Evolutionary conservation across 176 grass and related monocot genomes (phyloP).

Genomic region (Alopecurus myosuroides): DNA sequence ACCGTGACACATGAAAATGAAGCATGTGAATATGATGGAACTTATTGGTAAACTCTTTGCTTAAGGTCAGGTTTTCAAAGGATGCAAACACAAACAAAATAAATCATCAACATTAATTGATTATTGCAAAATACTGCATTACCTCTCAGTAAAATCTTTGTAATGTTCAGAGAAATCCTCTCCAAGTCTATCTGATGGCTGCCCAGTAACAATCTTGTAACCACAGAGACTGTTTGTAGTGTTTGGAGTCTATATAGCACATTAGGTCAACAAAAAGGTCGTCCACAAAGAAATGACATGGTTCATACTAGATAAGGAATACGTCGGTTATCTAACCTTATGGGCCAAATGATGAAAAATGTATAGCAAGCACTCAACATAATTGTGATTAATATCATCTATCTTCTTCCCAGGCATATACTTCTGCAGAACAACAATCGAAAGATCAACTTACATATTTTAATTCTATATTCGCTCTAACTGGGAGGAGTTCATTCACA

Average conservation of each 20-base stretch:
- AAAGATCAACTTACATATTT: neutral
- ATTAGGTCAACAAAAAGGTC: slow-evolving; percentile 24
- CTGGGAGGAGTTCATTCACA: neutral
- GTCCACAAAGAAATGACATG: slow-evolving; percentile 8
- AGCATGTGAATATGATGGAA: slow-evolving; percentile 20
- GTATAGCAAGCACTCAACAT: slow-evolving; percentile 90
- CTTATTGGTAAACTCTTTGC: neutral
- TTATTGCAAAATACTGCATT: neutral
- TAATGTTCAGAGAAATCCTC: slow-evolving; percentile 92
- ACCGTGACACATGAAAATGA: neutral
- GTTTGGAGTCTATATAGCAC: slow-evolving; percentile 80
- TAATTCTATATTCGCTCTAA: neutral
- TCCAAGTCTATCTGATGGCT: slow-evolving; percentile 96
- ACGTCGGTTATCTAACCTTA: slow-evolving; percentile 57
- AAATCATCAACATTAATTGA: neutral
- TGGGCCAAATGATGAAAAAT: slow-evolving; percentile 93
- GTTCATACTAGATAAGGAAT: slow-evolving; percentile 22
- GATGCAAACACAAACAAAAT: slow-evolving; percentile 9
- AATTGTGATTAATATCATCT: slow-evolving; percentile 82
- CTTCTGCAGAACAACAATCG: slow-evolving; percentile 55
- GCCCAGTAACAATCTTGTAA: slow-evolving; percentile 98
- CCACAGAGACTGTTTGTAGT: slow-evolving; percentile 97
- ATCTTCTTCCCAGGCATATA: slow-evolving; percentile 90
- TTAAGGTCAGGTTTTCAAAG: neutral
- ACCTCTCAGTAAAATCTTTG: slow-evolving; percentile 95